Evolutionary conservation across 2,329 filamentous ascomycete genomes (phyloP).

Genomic region (Diaporthe humulicola): DNA sequence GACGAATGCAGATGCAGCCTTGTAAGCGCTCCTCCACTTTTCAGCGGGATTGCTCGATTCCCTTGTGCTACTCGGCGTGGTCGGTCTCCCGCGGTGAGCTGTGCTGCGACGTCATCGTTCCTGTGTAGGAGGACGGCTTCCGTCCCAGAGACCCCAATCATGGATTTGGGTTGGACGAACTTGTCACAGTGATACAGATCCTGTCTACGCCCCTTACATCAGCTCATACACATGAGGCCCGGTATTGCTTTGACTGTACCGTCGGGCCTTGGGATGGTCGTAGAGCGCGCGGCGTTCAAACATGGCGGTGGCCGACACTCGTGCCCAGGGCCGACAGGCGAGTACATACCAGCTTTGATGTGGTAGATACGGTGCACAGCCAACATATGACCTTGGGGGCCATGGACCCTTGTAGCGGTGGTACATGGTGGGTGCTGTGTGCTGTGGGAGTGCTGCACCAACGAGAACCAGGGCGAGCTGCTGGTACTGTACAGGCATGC

Average conservation of each 20-base stretch:
- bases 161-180: not conserved
- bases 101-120: conserved; percentile 22
- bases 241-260: not conserved
- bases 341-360: not conserved
- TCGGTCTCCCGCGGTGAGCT: not conserved
- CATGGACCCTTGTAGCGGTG: not conserved
- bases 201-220: conserved; percentile 20
- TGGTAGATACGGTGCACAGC: not conserved
- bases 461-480: not conserved
- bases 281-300: not conserved
- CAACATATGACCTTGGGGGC: conserved; percentile 18
- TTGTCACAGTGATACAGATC: conserved; percentile 16
- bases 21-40: conserved; percentile 16
- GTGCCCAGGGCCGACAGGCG: not conserved
- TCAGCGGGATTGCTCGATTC: not conserved
- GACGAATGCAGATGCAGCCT: conserved; percentile 29
- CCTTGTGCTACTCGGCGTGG: conserved; percentile 7
- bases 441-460: not conserved
- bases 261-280: not conserved
- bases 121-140: not conserved
- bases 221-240: not conserved
- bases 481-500: not conserved
- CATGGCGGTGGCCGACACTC: not conserved
- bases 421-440: not conserved
- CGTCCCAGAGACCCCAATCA: not conserved